phyloP scores from a whole-genome alignment of 345 rosid species.

The Schrenkiella parvula region DNA sequence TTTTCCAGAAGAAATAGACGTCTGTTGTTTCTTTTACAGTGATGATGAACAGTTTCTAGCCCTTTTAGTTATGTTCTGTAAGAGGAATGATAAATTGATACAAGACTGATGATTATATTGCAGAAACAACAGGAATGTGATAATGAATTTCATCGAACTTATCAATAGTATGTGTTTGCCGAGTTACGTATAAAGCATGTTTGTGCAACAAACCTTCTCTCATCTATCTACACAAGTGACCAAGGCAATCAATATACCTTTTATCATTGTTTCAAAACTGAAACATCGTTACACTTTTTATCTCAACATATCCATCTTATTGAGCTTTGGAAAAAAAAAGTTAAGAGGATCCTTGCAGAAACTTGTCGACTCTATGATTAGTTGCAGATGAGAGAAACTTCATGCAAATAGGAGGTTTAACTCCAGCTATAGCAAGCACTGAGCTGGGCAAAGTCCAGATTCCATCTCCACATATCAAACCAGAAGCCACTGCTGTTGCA shows the following conservation, averaged over 20 bases:
- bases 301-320: conserved; percentile 3
- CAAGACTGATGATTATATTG: not conserved
- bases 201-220: not conserved
- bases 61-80: conserved; percentile 2
- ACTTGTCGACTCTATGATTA: conserved; percentile 52
- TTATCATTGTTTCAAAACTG: conserved; percentile 14
- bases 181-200: conserved; percentile 10
- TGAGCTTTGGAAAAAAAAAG: not conserved
- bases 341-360: conserved; percentile 32
- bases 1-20: conserved; percentile 2
- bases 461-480: conserved; percentile 85
- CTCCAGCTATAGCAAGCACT: conserved; percentile 63
- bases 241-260: not conserved
- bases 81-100: not conserved
- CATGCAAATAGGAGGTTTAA: conserved; percentile 81
- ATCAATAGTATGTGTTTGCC: not conserved
- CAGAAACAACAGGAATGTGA: not conserved
- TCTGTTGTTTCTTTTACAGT: conserved; percentile 3
- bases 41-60: conserved; percentile 1
- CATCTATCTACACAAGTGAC: conserved; percentile 5
- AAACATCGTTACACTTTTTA: conserved; percentile 14
- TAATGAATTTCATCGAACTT: not conserved
- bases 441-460: conserved; percentile 92
- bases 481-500: conserved; percentile 75
- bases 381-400: conserved; percentile 64